These are phyloP conservation scores for Coriaria nepalensis DNA, from an alignment of 306 rosid genomes.

Conservation along the genomic window DNA sequence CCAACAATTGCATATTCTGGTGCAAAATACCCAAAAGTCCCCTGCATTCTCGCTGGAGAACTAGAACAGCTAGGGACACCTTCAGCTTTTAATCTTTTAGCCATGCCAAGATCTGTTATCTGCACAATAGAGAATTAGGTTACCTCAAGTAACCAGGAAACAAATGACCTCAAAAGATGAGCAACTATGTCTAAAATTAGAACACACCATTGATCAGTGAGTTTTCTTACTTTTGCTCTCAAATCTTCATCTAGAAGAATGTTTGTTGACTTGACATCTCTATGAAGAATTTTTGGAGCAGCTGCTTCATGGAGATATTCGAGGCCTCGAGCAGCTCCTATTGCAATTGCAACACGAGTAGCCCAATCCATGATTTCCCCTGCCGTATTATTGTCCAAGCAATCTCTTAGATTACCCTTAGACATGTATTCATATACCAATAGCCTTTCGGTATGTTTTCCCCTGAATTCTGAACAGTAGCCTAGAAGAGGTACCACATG, in stretches of 20 bases:
- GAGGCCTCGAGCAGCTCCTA: slow-evolving; percentile 95
- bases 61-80: slow-evolving; percentile 60
- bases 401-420: slow-evolving; percentile 81
- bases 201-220: slow-evolving; percentile 6
- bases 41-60: slow-evolving; percentile 91
- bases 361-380: slow-evolving; percentile 56
- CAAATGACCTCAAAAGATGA: too few species aligned
- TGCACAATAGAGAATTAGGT: slow-evolving; percentile 15
- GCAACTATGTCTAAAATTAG: too few species aligned
- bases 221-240: slow-evolving; percentile 62
- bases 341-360: slow-evolving; percentile 73
- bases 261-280: slow-evolving; percentile 93
- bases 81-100: slow-evolving; percentile 56
- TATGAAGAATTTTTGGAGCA: slow-evolving; percentile 89
- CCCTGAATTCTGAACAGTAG: slow-evolving; percentile 68
- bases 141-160: not conserved
- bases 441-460: slow-evolving; percentile 63
- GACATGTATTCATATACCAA: slow-evolving; percentile 73
- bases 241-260: slow-evolving; percentile 81
- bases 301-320: slow-evolving; percentile 99
- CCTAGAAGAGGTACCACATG: slow-evolving; percentile 88
- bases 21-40: slow-evolving; percentile 99
- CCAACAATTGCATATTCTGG: slow-evolving; percentile 94
- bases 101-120: slow-evolving; percentile 99
- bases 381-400: slow-evolving; percentile 41